Percentiles rank a stretch among this genome's conserved stretches.
phyloP scores from a whole-genome alignment of 2,329 filamentous ascomycete species.

The Cladosporium sp. region DNA sequence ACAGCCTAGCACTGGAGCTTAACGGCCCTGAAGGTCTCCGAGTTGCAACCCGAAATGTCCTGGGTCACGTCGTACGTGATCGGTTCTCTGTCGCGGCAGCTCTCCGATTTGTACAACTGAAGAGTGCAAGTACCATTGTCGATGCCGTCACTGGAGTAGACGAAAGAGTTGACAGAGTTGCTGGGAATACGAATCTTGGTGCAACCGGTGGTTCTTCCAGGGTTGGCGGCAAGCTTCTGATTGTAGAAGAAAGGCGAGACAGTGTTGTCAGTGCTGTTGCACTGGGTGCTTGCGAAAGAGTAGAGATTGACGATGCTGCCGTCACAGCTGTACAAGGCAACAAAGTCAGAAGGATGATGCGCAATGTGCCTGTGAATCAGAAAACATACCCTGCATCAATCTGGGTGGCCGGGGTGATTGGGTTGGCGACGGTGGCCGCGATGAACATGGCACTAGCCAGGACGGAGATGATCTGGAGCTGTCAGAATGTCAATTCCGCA shows the following conservation, averaged over 20 bases:
- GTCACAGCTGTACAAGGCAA: not conserved
- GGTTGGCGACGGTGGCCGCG: not conserved
- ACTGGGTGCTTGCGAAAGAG: not conserved
- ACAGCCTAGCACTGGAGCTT: not conserved
- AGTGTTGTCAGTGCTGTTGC: constrained; percentile 1
- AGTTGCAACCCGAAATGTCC: not conserved
- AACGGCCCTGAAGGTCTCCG: not conserved
- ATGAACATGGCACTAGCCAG: not conserved
- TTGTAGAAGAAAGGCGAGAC: constrained; percentile 7
- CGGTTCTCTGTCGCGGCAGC: not conserved
- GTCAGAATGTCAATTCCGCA: not conserved
- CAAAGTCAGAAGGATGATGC: not conserved
- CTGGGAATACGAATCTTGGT: not conserved
- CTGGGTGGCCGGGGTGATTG: not conserved
- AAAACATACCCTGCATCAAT: not conserved
- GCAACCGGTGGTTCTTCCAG: not conserved
- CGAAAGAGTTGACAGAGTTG: not conserved
- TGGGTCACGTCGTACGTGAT: not conserved
- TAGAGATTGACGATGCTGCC: not conserved
- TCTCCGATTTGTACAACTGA: not conserved
- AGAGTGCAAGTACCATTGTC: not conserved
- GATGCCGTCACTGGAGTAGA: not conserved
- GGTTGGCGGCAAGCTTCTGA: not conserved
- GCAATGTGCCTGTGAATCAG: too few species aligned
- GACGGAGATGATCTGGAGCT: not conserved